A percentile compares a stretch with the other conserved stretches of the same genome.
Conservation (phyloP, 2,329 filamentous ascomycete genomes). For the Chaetomium sp. region DNA sequence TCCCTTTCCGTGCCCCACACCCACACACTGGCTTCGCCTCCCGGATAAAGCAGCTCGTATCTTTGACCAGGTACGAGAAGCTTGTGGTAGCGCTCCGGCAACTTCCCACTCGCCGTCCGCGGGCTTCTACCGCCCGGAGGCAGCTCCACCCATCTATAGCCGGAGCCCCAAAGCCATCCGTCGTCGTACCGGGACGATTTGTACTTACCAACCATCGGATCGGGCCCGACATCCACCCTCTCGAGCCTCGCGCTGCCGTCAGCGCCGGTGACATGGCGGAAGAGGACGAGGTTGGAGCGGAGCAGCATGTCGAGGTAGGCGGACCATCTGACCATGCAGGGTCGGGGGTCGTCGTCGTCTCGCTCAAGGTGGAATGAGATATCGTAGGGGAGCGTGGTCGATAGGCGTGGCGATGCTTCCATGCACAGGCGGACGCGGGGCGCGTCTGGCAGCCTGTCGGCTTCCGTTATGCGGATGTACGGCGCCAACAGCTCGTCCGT, state of each 20-base stretch:
- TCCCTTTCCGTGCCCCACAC: neutral
- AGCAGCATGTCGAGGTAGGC: neutral
- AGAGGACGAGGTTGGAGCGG: neutral
- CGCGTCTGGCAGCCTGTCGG: neutral
- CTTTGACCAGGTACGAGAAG: neutral
- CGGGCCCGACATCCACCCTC: neutral
- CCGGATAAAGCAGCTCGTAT: neutral
- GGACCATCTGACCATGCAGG: neutral
- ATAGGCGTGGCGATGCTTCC: neutral
- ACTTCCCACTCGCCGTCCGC: neutral
- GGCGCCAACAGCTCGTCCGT: neutral
- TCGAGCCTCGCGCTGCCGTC: neutral
- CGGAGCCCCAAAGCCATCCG: neutral
- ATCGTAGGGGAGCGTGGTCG: neutral
- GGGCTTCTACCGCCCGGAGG: neutral
- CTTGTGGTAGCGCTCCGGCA: neutral
- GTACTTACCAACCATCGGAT: neutral
- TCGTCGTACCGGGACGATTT: neutral
- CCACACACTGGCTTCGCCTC: neutral
- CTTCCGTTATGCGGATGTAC: neutral
- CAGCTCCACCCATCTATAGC: neutral
- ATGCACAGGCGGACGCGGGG: neutral
- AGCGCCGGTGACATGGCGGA: neutral
- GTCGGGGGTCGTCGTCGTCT: neutral
- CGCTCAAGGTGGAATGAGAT: neutral